Evolutionary conservation across 768 basidiomycete species (phyloP).

Genomic region (Pleurotus eryngii): DNA sequence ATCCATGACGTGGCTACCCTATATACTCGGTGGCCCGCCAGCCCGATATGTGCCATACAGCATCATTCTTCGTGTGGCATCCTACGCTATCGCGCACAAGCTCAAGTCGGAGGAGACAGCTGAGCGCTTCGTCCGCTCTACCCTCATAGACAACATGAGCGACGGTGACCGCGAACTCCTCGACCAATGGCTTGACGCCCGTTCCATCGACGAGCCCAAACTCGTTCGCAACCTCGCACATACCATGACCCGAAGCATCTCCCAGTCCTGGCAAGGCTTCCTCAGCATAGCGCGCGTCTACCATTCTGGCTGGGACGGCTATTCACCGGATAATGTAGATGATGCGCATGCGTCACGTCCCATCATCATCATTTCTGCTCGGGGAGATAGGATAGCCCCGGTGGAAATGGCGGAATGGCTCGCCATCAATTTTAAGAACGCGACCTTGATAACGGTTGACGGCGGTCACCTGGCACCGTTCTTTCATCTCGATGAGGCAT

Average conservation of each 20-base stretch:
- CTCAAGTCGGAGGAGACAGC: conserved; percentile 37
- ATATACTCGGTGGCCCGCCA: conserved; percentile 44
- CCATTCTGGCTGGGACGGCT: conserved; percentile 51
- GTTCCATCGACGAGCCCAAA: conserved; percentile 39
- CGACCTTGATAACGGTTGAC: conserved; percentile 32
- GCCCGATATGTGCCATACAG: conserved; percentile 39
- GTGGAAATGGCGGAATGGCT: conserved; percentile 46
- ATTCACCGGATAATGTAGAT: conserved; percentile 37
- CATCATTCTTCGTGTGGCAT: conserved; percentile 28
- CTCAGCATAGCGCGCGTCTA: conserved; percentile 36
- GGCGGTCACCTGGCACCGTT: conserved; percentile 51
- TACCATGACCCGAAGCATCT: conserved; percentile 44
- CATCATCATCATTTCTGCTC: conserved; percentile 42
- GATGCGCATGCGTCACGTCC: conserved; percentile 40
- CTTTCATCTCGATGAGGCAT: conserved; percentile 44
- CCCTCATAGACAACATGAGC: conserved; percentile 30
- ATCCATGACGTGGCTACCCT: conserved; percentile 43
- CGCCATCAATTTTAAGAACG: conserved; percentile 42
- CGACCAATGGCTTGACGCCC: conserved; percentile 37
- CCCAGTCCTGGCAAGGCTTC: conserved; percentile 51
- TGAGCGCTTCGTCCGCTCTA: conserved; percentile 34
- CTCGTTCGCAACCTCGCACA: conserved; percentile 37
- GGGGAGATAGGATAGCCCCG: conserved; percentile 39
- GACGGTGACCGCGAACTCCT: conserved; percentile 37
- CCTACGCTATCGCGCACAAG: conserved; percentile 27